A percentile compares a stretch with the other conserved stretches of the same genome.
Evolutionary conservation across 306 rosid genomes (phyloP).

Genomic region (Corylus americana): DNA sequence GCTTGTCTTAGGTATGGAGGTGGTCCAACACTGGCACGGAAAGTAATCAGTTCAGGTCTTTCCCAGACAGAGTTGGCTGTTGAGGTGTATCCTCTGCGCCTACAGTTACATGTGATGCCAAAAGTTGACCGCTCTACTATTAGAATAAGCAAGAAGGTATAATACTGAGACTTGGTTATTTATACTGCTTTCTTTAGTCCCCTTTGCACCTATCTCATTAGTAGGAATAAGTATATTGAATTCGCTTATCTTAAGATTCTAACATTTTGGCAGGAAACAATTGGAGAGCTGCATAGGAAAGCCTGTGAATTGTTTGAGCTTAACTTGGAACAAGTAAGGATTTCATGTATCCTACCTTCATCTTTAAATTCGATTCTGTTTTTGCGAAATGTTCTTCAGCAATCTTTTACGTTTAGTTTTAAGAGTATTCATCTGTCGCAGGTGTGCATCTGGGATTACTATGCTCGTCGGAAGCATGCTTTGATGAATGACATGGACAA

Average conservation of each 20-base stretch:
- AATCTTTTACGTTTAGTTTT: constrained; percentile 11
- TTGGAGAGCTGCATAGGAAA: constrained; percentile 83
- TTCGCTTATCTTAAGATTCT: constrained; percentile 36
- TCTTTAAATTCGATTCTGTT: constrained; percentile 17
- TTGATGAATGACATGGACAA: constrained; percentile 95
- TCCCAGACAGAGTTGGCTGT: constrained; percentile 88
- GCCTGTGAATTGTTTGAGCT: constrained; percentile 94
- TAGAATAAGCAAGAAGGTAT: constrained; percentile 98
- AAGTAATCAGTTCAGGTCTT: constrained; percentile 82
- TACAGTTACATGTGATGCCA: constrained; percentile 78
- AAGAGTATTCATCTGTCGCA: constrained; percentile 30
- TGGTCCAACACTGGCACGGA: constrained; percentile 84
- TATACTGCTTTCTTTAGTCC: constrained; percentile 27
- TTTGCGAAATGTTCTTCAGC: constrained; percentile 4
- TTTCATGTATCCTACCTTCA: constrained; percentile 24
- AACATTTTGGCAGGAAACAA: constrained; percentile 79
- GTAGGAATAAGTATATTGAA: constrained; percentile 3
- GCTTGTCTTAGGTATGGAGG: constrained; percentile 83
- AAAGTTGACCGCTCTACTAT: constrained; percentile 68
- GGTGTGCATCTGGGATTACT: constrained; percentile 97
- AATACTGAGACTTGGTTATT: constrained; percentile 26
- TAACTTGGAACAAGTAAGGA: constrained; percentile 73
- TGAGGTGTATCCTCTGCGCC: constrained; percentile 95
- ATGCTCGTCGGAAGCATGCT: constrained; percentile 78
- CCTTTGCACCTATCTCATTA: constrained; percentile 21